A percentile compares a stretch with the other conserved stretches of the same genome.
phyloP scores from a whole-genome alignment of 768 basidiomycete genomes.

The Hygrophoropsis aurantiaca region DNA sequence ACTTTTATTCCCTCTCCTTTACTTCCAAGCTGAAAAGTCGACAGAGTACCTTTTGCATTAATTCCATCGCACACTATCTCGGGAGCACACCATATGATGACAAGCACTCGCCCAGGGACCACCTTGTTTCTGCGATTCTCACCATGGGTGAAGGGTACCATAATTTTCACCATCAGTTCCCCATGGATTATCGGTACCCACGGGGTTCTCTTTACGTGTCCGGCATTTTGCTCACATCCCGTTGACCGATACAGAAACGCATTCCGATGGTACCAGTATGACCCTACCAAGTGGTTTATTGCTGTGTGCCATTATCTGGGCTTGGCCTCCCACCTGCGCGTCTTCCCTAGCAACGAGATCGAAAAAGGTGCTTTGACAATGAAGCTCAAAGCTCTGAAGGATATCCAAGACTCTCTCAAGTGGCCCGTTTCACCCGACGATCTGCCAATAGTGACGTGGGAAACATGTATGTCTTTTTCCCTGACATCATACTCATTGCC shows the following conservation, averaged over 20 bases:
- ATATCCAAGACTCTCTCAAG: conserved; percentile 55
- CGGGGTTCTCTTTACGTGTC: background rate
- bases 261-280: conserved; percentile 69
- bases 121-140: conserved; percentile 76
- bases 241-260: conserved; percentile 53
- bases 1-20: conserved; percentile 25
- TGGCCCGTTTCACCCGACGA: conserved; percentile 62
- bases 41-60: conserved; percentile 85
- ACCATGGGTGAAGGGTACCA: conserved; percentile 74
- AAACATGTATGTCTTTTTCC: conserved; percentile 56
- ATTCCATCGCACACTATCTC: conserved; percentile 84
- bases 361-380: conserved; percentile 79
- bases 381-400: conserved; percentile 74
- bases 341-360: conserved; percentile 89
- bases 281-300: conserved; percentile 83
- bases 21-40: background rate
- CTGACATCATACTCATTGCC: background rate
- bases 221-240: conserved; percentile 6
- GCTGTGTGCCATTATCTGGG: conserved; percentile 57
- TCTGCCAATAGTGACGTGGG: conserved; percentile 80
- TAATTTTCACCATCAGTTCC: conserved; percentile 87
- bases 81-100: conserved; percentile 84
- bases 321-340: conserved; percentile 76
- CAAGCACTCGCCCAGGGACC: conserved; percentile 73
- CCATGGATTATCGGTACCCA: conserved; percentile 55